phyloP scores from a whole-genome alignment of 176 grass and related monocot species.

The Rhynchospora pubera region DNA sequence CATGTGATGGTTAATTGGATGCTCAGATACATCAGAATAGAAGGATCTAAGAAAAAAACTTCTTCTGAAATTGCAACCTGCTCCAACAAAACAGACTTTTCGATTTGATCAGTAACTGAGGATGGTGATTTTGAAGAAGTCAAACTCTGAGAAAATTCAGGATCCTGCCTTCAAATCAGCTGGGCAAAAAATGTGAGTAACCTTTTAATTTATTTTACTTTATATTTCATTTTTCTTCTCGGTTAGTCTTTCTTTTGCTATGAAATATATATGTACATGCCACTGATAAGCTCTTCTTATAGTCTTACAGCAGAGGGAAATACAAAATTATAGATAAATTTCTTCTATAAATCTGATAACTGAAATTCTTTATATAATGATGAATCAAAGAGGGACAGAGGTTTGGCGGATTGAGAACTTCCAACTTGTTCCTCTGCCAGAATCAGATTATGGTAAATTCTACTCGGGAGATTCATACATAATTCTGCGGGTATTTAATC shows the following conservation, averaged over 20 bases:
- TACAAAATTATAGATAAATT: neutral
- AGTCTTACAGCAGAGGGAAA: neutral
- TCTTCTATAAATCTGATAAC: neutral
- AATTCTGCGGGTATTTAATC: slow-evolving; percentile 33
- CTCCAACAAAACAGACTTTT: neutral
- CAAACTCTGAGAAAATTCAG: slow-evolving; percentile 17
- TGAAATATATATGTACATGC: neutral
- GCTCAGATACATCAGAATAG: neutral
- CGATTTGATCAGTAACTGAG: neutral
- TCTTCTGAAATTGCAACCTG: neutral
- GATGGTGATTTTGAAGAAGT: slow-evolving; percentile 15
- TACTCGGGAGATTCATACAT: slow-evolving; percentile 47
- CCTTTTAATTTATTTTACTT: neutral
- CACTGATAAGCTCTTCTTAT: neutral
- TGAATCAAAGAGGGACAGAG: slow-evolving; percentile 30
- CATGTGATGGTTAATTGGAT: neutral
- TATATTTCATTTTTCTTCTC: neutral
- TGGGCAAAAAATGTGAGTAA: slow-evolving; percentile 26
- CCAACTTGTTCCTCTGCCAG: slow-evolving; percentile 31
- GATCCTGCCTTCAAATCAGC: slow-evolving; percentile 29
- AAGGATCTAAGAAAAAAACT: neutral
- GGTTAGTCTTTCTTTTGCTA: neutral
- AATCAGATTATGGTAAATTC: slow-evolving; percentile 47
- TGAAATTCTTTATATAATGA: slow-evolving; percentile 11
- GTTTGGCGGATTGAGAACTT: slow-evolving; percentile 55